phyloP scores from a whole-genome alignment of 106 monocot species.

The Cymbidium sinense region DNA sequence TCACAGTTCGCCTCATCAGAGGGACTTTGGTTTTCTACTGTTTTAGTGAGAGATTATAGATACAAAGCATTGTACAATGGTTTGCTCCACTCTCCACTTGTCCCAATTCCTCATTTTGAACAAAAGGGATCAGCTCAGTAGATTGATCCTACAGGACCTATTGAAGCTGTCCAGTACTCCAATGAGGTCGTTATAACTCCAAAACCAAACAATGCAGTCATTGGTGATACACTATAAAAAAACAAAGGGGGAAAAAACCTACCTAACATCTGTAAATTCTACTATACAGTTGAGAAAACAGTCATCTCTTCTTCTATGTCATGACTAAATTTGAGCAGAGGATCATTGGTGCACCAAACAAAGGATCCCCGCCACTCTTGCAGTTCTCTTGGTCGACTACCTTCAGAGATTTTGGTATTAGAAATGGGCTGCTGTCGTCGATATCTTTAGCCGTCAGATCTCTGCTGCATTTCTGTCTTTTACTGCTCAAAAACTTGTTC shows the following conservation, averaged over 20 bases:
- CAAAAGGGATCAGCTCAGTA: not conserved
- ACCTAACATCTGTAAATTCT: not conserved
- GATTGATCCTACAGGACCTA: too few relatives aligned
- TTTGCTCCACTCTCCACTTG: not conserved
- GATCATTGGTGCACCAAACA: conserved; percentile 4
- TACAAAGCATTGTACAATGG: conserved; percentile 1
- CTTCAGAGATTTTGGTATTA: conserved; percentile 13
- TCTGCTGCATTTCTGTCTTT: conserved; percentile 5
- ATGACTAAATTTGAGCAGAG: conserved; percentile 19
- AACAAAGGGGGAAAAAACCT: not conserved
- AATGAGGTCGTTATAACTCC: not conserved
- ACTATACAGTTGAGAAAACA: not conserved
- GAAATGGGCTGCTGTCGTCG: not conserved
- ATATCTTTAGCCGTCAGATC: too few relatives aligned
- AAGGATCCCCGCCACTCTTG: conserved; percentile 11
- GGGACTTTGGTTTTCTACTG: not conserved
- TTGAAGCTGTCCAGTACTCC: too few relatives aligned
- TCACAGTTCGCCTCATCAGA: too few relatives aligned
- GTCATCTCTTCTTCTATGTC: conserved; percentile 20
- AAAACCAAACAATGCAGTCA: not conserved
- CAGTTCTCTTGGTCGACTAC: conserved; percentile 7
- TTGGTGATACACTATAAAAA: not conserved
- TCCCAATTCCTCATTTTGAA: not conserved
- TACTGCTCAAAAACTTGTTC: not conserved
- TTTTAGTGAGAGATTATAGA: not conserved